These are phyloP conservation scores for Colletotrichum sp. DNA, from an alignment of 2,329 filamentous ascomycete genomes.

Conservation along the genomic window DNA sequence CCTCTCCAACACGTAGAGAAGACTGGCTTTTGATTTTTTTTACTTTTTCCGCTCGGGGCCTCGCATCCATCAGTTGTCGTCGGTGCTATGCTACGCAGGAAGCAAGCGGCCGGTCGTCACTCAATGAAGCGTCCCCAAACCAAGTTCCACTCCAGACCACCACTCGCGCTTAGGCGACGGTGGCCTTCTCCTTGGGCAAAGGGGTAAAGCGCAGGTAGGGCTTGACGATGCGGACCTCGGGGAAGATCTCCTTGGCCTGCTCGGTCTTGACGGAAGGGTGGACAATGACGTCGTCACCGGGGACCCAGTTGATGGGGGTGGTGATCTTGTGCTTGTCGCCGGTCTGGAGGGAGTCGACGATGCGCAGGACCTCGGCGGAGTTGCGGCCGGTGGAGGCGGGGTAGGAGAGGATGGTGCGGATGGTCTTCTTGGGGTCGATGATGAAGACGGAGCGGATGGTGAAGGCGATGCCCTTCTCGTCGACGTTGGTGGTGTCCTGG, in stretches of 20 bases:
- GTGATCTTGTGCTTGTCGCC: slow-evolving; percentile 89
- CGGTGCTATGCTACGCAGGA: neutral
- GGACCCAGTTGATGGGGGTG: slow-evolving; percentile 89
- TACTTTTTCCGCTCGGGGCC: neutral
- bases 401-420: slow-evolving; percentile 91
- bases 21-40: neutral
- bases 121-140: slow-evolving; percentile 12
- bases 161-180: slow-evolving; percentile 31
- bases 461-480: slow-evolving; percentile 84
- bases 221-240: slow-evolving; percentile 72
- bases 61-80: neutral
- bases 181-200: slow-evolving; percentile 60
- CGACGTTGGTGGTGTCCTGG: slow-evolving; percentile 82
- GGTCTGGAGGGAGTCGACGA: slow-evolving; percentile 79
- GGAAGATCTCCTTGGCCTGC: slow-evolving; percentile 88
- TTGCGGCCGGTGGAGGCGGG: slow-evolving; percentile 89
- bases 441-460: slow-evolving; percentile 95
- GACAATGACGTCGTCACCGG: slow-evolving; percentile 91
- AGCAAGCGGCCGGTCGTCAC: neutral
- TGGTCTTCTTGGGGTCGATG: slow-evolving; percentile 93
- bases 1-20: neutral
- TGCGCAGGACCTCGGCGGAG: slow-evolving; percentile 78
- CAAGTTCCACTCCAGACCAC: slow-evolving; percentile 8
- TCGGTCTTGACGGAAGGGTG: slow-evolving; percentile 82
- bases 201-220: slow-evolving; percentile 77